Evolutionary conservation across 164 flowering plant species (phyloP), one percentile per base, ranked within the genome.

Genomic region (Saururus chinensis): DNA sequence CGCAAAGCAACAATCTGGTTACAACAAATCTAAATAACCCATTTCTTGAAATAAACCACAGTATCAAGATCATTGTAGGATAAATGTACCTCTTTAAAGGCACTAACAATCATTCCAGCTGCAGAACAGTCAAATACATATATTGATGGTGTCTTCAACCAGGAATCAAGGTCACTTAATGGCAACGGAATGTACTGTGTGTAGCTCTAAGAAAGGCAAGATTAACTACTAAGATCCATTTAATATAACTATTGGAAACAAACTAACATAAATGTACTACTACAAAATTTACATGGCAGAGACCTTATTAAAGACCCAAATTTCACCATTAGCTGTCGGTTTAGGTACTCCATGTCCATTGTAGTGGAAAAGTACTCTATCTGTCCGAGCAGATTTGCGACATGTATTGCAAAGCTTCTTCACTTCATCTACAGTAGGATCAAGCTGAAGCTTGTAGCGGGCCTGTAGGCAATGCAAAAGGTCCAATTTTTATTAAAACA

Each of bases 71-170:
- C 7, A 30, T 17, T 35, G 40, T 20, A 35, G 66, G 24, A 11
- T 23, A 13, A 25, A 22, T 64, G 37, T 73, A 90, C 97, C 95
- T 88, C 91, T 53, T 76, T 73, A 72, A 91, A 95, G 57, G 97
- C 84, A 77, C 82, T 87, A 62, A 91, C 84, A 65, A 91, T 81
- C 83, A 84, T 76, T 42, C 97, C 97, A 67, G 96, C 97, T 72
- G 97, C 96, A 77, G 97, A 95, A 70, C 96, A 95, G 71, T 91
- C 99, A 65, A 90, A 87, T n/a, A 93, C 97, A 78, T 93, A 93
- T 52, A 93, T 88, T 13, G 99, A 93, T 0, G 99, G 99, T 56
- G 99, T 85, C 80, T 75, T 83, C 75, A 93, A 68, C 97, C 97
- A 93, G 66, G 96, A 90, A 75, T 90, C 99, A 54, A 93, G 85